Base-by-base conservation (phyloP, 2,329 filamentous ascomycete genomes). In the Pleomassaria siparia region DNA sequence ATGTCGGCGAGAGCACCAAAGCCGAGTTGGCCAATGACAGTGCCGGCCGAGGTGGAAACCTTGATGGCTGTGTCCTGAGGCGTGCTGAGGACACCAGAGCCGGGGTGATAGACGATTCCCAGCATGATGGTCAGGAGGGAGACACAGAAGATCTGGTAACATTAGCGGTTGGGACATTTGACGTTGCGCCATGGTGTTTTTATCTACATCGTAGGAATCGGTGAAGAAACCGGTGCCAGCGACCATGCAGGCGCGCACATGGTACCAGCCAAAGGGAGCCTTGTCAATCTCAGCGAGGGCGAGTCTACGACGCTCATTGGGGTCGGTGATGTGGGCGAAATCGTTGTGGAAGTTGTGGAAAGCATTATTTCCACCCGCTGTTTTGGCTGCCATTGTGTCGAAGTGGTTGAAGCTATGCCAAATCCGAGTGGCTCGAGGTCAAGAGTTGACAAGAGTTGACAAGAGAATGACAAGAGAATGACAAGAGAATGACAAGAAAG, bases 191-290 rank as follows among this genome's bases (percentile, higher is more conserved):
- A n/a, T n/a, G n/a, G n/a, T n/a, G n/a, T n/a, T n/a, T n/a, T n/a
- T n/a, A n/a, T n/a, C n/a, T 22, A 37, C 35, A 37, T 69, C 66
- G 72, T 92, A 92, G 28, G 86, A 87, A 67, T 94, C 89, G 12
- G 89, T 92, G 74, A 94, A 94, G 83, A 95, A 95, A 63, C 88
- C 89, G 47, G 91, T 86, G 63, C 89, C 89, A 26, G 88, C 88
- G 21, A 94, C 88, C 21, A 88, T 72, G 50, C 88, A 81, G 53
- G 88, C 88, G 39, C 88, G 82, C 45, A 92, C 82, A 66, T 94
- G 89, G 70, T 91, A 89, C 88, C 57, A 56, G 37, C 54, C 51
- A 45, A 56, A 56, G 13, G 51, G 49, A 24, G 51, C 51, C 25
- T 54, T 56, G 35, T 56, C 54, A 21, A 56, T 46, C 33, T 56